Evolutionary conservation across 768 basidiomycete genomes (phyloP).

Genomic region (Calocera cornea): DNA sequence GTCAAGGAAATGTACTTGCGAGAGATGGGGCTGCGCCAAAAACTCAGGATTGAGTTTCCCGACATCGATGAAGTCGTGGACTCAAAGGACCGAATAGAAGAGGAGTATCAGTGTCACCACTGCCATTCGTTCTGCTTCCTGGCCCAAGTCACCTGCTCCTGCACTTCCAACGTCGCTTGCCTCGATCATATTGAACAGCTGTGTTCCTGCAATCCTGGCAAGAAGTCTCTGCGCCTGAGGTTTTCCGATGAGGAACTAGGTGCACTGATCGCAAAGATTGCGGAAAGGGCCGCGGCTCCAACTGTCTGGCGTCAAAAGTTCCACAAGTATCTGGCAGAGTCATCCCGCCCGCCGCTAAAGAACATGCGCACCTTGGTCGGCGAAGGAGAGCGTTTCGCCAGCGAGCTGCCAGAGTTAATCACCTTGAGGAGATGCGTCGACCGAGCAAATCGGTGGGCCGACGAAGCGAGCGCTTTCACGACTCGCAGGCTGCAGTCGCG

Average conservation of each 20-base stretch:
- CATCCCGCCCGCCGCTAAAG: constrained; percentile 57
- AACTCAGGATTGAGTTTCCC: constrained; percentile 37
- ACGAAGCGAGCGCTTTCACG: constrained; percentile 28
- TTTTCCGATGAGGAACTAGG: constrained; percentile 66
- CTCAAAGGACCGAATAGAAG: constrained; percentile 72
- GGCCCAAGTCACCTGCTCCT: constrained; percentile 75
- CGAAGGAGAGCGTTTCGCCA: constrained; percentile 79
- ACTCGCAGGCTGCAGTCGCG: constrained; percentile 15
- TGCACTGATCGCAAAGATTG: constrained; percentile 51
- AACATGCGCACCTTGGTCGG: constrained; percentile 67
- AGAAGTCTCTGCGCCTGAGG: constrained; percentile 58
- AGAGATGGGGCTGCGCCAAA: constrained; percentile 55
- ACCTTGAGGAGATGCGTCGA: constrained; percentile 65
- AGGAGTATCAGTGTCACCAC: constrained; percentile 85
- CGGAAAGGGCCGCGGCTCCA: constrained; percentile 60
- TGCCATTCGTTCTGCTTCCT: constrained; percentile 95
- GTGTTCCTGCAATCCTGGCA: constrained; percentile 47
- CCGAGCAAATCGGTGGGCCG: constrained; percentile 79
- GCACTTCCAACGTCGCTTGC: constrained; percentile 68
- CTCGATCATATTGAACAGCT: constrained; percentile 69
- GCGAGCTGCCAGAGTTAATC: constrained; percentile 54
- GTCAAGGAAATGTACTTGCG: constrained; percentile 79
- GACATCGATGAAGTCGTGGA: constrained; percentile 58
- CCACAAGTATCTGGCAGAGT: constrained; percentile 49
- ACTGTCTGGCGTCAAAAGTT: constrained; percentile 62